These are phyloP conservation scores for Fusarium musae DNA, from an alignment of 2,329 filamentous ascomycete genomes.

Conservation along the genomic window DNA sequence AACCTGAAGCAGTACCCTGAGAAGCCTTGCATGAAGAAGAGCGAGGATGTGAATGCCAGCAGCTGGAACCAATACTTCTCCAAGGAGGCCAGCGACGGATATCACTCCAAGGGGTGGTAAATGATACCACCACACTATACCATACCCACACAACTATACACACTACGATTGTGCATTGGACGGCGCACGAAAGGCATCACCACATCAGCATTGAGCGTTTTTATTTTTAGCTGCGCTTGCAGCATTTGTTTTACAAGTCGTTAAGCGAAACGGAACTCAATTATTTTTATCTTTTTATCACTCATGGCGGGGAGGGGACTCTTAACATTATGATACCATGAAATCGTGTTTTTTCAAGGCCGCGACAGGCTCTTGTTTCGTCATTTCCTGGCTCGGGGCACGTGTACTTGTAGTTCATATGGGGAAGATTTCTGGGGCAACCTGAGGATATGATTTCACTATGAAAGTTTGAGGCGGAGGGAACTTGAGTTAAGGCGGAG, in stretches of 20 bases:
- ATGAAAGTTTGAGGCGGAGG: slow-evolving; percentile 12
- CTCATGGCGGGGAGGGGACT: slow-evolving; percentile 42
- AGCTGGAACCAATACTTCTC: slow-evolving; percentile 90
- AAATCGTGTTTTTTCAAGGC: slow-evolving; percentile 39
- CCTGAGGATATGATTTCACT: slow-evolving; percentile 37
- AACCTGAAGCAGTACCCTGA: slow-evolving; percentile 87
- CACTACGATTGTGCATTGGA: slow-evolving; percentile 44
- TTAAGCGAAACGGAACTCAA: slow-evolving; percentile 30
- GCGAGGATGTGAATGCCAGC: slow-evolving; percentile 72
- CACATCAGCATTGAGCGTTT: slow-evolving; percentile 45
- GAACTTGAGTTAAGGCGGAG: neutral
- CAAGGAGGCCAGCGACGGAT: slow-evolving; percentile 71
- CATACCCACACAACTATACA: slow-evolving; percentile 36
- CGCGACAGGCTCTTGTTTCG: slow-evolving; percentile 28
- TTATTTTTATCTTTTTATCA: slow-evolving; percentile 33
- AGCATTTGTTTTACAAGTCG: slow-evolving; percentile 36
- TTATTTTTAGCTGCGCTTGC: slow-evolving; percentile 36
- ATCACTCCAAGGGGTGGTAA: slow-evolving; percentile 58
- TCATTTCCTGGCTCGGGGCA: slow-evolving; percentile 36
- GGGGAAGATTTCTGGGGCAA: slow-evolving; percentile 42
- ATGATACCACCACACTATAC: slow-evolving; percentile 29
- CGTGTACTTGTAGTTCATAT: slow-evolving; percentile 45
- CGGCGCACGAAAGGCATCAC: slow-evolving; percentile 46
- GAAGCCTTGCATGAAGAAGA: slow-evolving; percentile 67
- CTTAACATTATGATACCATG: slow-evolving; percentile 48